Conservation (phyloP, 352 stramenopile genomes). For the Aphanomyces stellatus region DNA sequence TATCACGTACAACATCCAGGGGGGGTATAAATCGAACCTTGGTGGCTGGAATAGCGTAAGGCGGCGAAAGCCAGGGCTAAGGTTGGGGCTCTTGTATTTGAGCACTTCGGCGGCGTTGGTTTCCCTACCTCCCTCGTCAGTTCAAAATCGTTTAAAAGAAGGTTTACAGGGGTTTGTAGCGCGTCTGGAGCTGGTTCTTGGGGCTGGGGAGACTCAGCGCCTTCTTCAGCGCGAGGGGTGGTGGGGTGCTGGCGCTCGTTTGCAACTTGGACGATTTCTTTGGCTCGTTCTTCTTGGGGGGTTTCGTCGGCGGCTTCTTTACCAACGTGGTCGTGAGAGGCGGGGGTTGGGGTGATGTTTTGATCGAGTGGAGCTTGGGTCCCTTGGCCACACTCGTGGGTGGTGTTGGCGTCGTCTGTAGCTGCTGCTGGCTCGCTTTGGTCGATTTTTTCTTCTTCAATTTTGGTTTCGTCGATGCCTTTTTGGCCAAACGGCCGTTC, state of each 20-base stretch:
- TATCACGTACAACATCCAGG: not conserved
- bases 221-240: conserved; percentile 14
- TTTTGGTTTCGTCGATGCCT: not conserved
- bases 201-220: not conserved
- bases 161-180: not conserved
- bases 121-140: not conserved
- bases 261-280: not conserved
- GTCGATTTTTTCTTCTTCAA: conserved; percentile 2
- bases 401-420: not conserved
- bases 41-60: not conserved
- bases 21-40: not conserved
- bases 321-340: not conserved
- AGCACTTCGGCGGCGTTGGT: not conserved
- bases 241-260: not conserved
- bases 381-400: not conserved
- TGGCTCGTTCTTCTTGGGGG: not conserved
- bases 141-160: not conserved
- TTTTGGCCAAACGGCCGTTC: not conserved
- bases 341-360: not conserved
- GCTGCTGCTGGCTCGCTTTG: not conserved
- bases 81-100: not conserved
- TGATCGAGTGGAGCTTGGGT: not conserved
- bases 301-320: conserved; percentile 3
- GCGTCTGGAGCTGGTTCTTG: not conserved
- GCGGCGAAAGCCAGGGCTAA: not conserved